A percentile compares a stretch with the other conserved stretches of the same genome.
Evolutionary conservation across 2,329 filamentous ascomycete genomes (phyloP).

Genomic region (Thielaviopsis musarum): DNA sequence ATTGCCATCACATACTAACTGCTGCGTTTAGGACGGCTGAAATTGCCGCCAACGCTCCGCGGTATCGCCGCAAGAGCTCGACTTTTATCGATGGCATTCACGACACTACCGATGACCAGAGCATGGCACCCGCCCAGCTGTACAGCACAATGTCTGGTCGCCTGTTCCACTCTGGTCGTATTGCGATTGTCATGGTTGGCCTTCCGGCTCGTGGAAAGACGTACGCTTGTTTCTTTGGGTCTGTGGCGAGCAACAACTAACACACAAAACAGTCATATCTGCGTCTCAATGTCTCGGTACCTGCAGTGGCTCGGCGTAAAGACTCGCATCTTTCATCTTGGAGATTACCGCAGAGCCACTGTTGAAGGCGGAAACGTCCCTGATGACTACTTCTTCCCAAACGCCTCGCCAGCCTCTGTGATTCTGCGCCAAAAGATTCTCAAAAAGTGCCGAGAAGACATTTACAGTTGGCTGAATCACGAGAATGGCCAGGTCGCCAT

Average conservation of each 20-base stretch:
- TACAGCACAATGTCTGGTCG: slow-evolving; percentile 97
- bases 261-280: slow-evolving; percentile 54
- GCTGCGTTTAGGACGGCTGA: slow-evolving; percentile 54
- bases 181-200: slow-evolving; percentile 93
- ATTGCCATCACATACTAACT: slow-evolving; percentile 12
- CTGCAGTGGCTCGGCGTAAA: slow-evolving; percentile 95
- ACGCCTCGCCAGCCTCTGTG: slow-evolving; percentile 84
- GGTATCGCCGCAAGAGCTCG: slow-evolving; percentile 81
- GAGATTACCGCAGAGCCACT: slow-evolving; percentile 87
- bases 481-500: slow-evolving; percentile 98
- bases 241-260: background rate
- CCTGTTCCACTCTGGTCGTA: slow-evolving; percentile 90
- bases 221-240: slow-evolving; percentile 22
- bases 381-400: slow-evolving; percentile 94
- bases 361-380: slow-evolving; percentile 72
- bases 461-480: slow-evolving; percentile 88
- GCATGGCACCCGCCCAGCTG: slow-evolving; percentile 86
- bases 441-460: slow-evolving; percentile 93
- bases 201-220: slow-evolving; percentile 92
- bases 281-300: slow-evolving; percentile 87
- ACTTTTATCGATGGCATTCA: slow-evolving; percentile 97
- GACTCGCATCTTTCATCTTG: slow-evolving; percentile 91
- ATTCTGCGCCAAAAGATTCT: slow-evolving; percentile 91
- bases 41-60: slow-evolving; percentile 76
- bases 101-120: slow-evolving; percentile 63